phyloP scores from a whole-genome alignment of 164 flowering plant genomes.

The Cinnamomum chago region DNA sequence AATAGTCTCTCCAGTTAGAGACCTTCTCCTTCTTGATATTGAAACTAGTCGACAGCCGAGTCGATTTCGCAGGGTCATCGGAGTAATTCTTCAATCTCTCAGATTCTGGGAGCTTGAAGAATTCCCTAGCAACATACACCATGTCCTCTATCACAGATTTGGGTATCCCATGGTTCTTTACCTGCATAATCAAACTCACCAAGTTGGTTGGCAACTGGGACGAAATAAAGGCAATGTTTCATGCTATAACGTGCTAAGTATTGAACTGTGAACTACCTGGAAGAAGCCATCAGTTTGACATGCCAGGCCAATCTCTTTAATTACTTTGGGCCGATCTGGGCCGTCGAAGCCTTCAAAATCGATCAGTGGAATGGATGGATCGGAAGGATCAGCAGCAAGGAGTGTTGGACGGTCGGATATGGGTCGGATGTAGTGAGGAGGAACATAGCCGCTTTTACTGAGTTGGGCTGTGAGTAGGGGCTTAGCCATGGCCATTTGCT shows the following conservation, averaged over 20 bases:
- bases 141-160: slow-evolving; percentile 32
- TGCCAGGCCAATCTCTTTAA: slow-evolving; percentile 35
- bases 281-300: slow-evolving; percentile 52
- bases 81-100: slow-evolving; percentile 59
- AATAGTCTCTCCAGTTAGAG: slow-evolving; percentile 61
- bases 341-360: slow-evolving; percentile 35
- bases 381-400: slow-evolving; percentile 9
- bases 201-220: too few species aligned
- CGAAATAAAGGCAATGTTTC: neutral
- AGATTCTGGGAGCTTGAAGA: slow-evolving; percentile 48
- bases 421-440: slow-evolving; percentile 43
- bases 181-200: slow-evolving; percentile 14
- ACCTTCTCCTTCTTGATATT: slow-evolving; percentile 54
- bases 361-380: slow-evolving; percentile 40
- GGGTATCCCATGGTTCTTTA: slow-evolving; percentile 60
- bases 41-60: slow-evolving; percentile 60
- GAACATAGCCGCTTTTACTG: slow-evolving; percentile 17
- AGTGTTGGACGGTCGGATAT: slow-evolving; percentile 47
- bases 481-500: neutral
- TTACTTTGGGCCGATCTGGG: slow-evolving; percentile 19
- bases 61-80: slow-evolving; percentile 43
- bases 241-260: neutral
- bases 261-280: slow-evolving; percentile 15
- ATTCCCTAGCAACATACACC: slow-evolving; percentile 35
- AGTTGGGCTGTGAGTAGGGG: slow-evolving; percentile 29